phyloP scores from a whole-genome alignment of 441 rosid genomes.

The Pelargonium fulgidum region DNA sequence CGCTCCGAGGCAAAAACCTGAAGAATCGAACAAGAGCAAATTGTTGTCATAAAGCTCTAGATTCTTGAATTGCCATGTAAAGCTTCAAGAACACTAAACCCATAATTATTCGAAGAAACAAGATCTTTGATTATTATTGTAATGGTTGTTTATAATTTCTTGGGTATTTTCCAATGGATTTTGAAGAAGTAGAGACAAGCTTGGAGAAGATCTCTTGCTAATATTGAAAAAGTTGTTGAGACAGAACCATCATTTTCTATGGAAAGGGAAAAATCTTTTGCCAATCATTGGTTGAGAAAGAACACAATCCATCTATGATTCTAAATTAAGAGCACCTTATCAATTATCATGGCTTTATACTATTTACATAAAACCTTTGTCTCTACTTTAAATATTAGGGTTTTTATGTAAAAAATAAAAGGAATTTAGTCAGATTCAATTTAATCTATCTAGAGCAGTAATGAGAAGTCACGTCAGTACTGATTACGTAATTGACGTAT shows the following conservation, averaged over 20 bases:
- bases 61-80: constrained; percentile 24
- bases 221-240: constrained; percentile 35
- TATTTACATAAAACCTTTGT: constrained; percentile 15
- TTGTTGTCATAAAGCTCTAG: constrained; percentile 21
- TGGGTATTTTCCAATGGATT: no score
- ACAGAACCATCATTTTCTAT: constrained; percentile 29
- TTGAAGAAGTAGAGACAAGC: no score
- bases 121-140: no score
- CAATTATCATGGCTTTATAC: constrained; percentile 26
- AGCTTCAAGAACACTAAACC: constrained; percentile 33
- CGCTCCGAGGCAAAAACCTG: not conserved
- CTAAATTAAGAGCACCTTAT: constrained; percentile 30
- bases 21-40: not conserved
- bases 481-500: no score
- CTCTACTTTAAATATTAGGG: not conserved
- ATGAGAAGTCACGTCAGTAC: no score
- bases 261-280: constrained; percentile 26
- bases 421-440: no score
- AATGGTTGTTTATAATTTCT: no score
- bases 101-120: not conserved
- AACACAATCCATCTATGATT: constrained; percentile 39
- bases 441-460: no score
- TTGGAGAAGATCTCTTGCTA: not conserved
- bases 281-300: constrained; percentile 41
- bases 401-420: no score